Conservation (phyloP, 345 rosid species). For the Pistacia integerrima region DNA sequence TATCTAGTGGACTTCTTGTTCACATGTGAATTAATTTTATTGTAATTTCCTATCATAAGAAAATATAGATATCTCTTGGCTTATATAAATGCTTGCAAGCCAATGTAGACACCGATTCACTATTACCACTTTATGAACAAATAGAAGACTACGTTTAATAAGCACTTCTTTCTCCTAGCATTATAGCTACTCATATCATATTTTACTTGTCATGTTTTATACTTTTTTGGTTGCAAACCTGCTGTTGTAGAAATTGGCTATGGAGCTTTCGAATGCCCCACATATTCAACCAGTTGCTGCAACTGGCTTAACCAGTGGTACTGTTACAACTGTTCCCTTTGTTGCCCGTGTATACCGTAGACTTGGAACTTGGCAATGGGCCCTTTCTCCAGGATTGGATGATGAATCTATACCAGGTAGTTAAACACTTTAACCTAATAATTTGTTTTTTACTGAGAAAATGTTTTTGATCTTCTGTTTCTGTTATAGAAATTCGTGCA, state of each 20-base stretch:
- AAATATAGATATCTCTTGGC: no score
- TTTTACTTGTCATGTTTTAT: conserved; percentile 4
- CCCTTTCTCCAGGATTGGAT: conserved; percentile 85
- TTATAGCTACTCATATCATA: conserved; percentile 13
- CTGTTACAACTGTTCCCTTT: conserved; percentile 61
- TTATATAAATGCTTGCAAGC: background rate
- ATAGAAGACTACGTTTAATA: background rate
- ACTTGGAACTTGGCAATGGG: conserved; percentile 93
- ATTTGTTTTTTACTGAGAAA: conserved; percentile 4
- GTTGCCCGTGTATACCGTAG: conserved; percentile 81
- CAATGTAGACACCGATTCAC: background rate
- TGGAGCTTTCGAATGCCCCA: conserved; percentile 65
- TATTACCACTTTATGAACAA: background rate
- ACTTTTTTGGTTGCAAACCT: conserved; percentile 24
- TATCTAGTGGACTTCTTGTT: no score
- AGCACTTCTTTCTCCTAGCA: conserved; percentile 7
- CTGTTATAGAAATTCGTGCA: conserved; percentile 62
- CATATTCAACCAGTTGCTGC: conserved; percentile 54
- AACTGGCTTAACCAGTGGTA: conserved; percentile 48
- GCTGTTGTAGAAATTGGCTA: conserved; percentile 60
- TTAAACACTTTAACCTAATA: background rate
- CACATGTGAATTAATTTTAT: no score
- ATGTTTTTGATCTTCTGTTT: background rate
- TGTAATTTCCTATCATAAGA: no score
- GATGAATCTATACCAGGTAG: conserved; percentile 89